Evolutionary conservation across 495 filamentous ascomycete genomes (phyloP).

Genomic region (Penicillium longicatenatum): DNA sequence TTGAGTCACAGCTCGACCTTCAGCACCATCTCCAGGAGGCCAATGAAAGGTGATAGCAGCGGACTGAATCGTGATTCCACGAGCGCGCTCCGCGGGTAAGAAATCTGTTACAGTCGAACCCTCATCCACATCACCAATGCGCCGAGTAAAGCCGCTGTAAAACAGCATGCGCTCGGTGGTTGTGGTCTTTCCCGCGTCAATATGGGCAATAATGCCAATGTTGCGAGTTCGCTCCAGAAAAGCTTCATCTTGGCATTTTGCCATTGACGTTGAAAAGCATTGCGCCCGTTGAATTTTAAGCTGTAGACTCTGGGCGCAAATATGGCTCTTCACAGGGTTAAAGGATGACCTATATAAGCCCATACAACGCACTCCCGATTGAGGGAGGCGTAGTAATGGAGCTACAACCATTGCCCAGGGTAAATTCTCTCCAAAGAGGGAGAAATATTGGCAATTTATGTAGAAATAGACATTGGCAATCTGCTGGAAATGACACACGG

Average conservation of each 20-base stretch:
- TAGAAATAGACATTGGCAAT: neutral
- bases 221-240: conserved; percentile 73
- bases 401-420: conserved; percentile 34
- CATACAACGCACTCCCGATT: conserved; percentile 31
- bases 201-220: conserved; percentile 98
- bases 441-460: conserved; percentile 1
- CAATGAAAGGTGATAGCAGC: conserved; percentile 95
- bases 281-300: conserved; percentile 8
- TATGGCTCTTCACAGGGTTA: conserved; percentile 13
- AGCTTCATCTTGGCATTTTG: conserved; percentile 30
- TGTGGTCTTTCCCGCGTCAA: conserved; percentile 98
- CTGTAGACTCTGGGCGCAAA: conserved; percentile 12
- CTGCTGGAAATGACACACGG: neutral
- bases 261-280: conserved; percentile 29
- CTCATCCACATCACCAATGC: conserved; percentile 96
- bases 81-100: conserved; percentile 86
- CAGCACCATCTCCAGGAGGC: conserved; percentile 55
- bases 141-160: conserved; percentile 85
- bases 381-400: conserved; percentile 39
- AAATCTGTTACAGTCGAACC: conserved; percentile 98
- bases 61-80: conserved; percentile 97
- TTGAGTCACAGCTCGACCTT: conserved; percentile 16
- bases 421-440: conserved; percentile 5
- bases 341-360: conserved; percentile 20
- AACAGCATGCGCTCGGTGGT: conserved; percentile 99